Base-by-base conservation (phyloP, 352 stramenopile genomes). In the Plasmopara muralis region DNA sequence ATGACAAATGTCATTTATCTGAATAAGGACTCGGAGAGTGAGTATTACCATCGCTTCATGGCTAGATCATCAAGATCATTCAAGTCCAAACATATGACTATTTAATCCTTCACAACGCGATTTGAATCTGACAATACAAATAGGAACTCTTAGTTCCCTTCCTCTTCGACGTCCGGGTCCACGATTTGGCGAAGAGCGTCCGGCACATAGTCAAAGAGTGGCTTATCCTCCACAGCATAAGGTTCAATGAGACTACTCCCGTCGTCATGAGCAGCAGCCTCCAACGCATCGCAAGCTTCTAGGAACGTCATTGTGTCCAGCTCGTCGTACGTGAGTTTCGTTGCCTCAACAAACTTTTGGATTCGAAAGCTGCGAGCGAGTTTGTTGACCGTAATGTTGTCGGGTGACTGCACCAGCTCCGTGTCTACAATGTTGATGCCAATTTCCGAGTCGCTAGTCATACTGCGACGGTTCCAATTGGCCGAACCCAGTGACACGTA, bases 401-500 rank as follows among this genome's bases (percentile, higher is more conserved):
- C 63, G n/a, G 47, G 62, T 20, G 62, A 66, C 53, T 61, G 47
- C 37, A 60, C 54, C 51, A 60, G 52, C 37, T 72, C 62, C 37
- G 68, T 64, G 44, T 83, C 74, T 14, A 87, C 57, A 16, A 87
- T 57, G 46, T 70, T 73, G 28, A 74, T 59, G n/a, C 60, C 73
- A 34, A 88, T 79, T 54, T 88, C 75, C 40, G 70, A 70, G 61
- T 87, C 77, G 33, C 62, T 79, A 37, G 74, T 85, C 58, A 89
- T 83, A 47, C 79, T 95, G 31, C 90, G 82, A 45, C 94, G 83
- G 57, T 97, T 97, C 64, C 94, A 96, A 68, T 97, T 97, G 47
- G 84, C 74, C 34, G 83, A 95, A 9, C 89, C 86, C 45, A 97
- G 77, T 0, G 89, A 84, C 37, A 83, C 63, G 41, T 87, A 84